A percentile compares a stretch with the other conserved stretches of the same genome.
Evolutionary conservation across 371 early-diverging fungal species (phyloP).

Genomic region (Mucor indicus): DNA sequence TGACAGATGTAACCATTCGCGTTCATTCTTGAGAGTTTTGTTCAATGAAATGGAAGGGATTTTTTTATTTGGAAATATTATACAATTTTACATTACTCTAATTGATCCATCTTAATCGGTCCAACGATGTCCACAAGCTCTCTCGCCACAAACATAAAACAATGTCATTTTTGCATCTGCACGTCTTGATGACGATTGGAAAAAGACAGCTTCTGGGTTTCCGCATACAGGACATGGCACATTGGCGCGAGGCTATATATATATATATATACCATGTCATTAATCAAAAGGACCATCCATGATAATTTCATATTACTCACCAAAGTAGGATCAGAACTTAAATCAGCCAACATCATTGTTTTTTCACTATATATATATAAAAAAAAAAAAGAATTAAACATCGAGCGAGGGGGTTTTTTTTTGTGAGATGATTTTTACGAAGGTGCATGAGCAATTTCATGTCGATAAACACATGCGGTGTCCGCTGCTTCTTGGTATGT

Average conservation of each 20-base stretch:
- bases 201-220: constrained; percentile 81
- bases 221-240: constrained; percentile 74
- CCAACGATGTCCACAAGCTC: constrained; percentile 80
- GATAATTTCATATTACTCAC: too few species aligned
- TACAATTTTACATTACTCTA: background rate
- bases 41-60: too few species aligned
- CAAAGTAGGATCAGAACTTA: constrained; percentile 81
- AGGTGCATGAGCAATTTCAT: constrained; percentile 78
- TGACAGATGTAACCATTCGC: background rate
- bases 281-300: too few species aligned
- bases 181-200: constrained; percentile 83
- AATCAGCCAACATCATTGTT: constrained; percentile 73
- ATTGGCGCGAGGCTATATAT: constrained; percentile 64
- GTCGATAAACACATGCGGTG: constrained; percentile 81
- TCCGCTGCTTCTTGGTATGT: constrained; percentile 84
- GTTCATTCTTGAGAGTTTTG: background rate
- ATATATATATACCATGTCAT: background rate
- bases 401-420: background rate
- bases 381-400: background rate
- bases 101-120: constrained; percentile 10
- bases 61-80: background rate
- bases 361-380: constrained; percentile 56
- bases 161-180: constrained; percentile 90
- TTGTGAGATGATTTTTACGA: constrained; percentile 47
- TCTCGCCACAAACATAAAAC: constrained; percentile 88